Conservation (phyloP, 176 grass and related monocot genomes). For the Aechmea fasciata region DNA sequence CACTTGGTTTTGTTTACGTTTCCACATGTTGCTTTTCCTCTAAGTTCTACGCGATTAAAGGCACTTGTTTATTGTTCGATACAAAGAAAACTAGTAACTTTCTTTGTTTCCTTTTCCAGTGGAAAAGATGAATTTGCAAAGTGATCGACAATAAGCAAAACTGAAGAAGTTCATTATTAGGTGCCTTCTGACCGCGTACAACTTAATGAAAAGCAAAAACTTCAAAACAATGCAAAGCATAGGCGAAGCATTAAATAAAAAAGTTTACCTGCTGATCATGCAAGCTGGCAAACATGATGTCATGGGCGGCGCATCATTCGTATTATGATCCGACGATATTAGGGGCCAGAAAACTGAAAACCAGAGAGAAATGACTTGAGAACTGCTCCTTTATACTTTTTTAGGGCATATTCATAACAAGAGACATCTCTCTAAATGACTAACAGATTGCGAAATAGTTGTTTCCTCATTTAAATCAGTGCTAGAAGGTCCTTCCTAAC, state of each 20-base stretch:
- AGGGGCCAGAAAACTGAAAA: constrained; percentile 57
- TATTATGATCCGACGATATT: constrained; percentile 32
- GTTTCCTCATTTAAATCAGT: too few relatives aligned
- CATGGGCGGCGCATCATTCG: constrained; percentile 29
- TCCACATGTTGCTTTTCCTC: too few relatives aligned
- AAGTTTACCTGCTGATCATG: constrained; percentile 37
- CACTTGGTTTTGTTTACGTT: too few relatives aligned
- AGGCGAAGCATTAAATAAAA: too few relatives aligned
- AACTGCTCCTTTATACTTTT: neutral
- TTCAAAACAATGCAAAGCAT: too few relatives aligned
- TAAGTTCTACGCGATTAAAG: neutral
- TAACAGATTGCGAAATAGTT: neutral
- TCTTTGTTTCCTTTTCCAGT: neutral
- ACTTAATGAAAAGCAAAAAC: too few relatives aligned
- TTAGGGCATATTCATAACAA: neutral
- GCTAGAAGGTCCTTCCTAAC: too few relatives aligned
- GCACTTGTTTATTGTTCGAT: neutral
- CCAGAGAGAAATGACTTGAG: neutral
- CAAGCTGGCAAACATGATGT: constrained; percentile 41
- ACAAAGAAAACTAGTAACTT: too few relatives aligned
- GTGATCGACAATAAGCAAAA: neutral
- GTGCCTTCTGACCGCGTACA: too few relatives aligned
- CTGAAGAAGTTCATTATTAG: neutral
- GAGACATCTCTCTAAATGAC: neutral
- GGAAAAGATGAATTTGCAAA: neutral